These are phyloP conservation scores for Boletus subparvulus DNA, from an alignment of 768 basidiomycete genomes.

Conservation along the genomic window DNA sequence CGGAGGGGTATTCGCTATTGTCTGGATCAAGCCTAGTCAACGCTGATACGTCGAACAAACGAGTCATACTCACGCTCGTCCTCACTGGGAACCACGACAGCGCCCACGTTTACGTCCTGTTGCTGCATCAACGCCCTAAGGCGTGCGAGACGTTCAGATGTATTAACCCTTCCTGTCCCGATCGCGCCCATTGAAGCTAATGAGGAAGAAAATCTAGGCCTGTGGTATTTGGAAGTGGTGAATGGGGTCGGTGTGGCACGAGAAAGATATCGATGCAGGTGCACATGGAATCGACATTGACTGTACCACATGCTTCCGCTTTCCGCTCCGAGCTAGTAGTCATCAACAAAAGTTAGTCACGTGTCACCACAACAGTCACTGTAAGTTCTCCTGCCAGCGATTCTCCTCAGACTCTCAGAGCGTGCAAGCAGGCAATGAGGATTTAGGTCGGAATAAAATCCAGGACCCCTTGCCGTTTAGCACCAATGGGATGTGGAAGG, in stretches of 20 bases:
- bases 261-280: constrained; percentile 24
- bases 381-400: too few relatives aligned
- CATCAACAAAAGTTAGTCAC: neutral
- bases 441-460: too few relatives aligned
- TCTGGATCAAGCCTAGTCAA: constrained; percentile 45
- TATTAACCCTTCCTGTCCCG: constrained; percentile 51
- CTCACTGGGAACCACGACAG: constrained; percentile 84
- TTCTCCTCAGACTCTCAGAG: too few relatives aligned
- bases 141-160: constrained; percentile 57
- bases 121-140: constrained; percentile 71
- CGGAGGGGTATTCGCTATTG: constrained; percentile 85
- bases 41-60: neutral
- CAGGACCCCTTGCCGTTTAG: too few relatives aligned
- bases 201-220: constrained; percentile 11
- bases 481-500: too few relatives aligned
- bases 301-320: constrained; percentile 30
- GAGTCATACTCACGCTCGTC: constrained; percentile 72
- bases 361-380: constrained; percentile 1
- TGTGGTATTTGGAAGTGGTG: neutral
- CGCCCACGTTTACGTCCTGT: constrained; percentile 55
- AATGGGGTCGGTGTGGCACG: constrained; percentile 6
- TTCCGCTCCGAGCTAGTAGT: constrained; percentile 17
- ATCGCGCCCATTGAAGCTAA: constrained; percentile 37
- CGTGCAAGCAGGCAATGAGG: too few relatives aligned
- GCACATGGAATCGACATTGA: constrained; percentile 14